Evolutionary conservation across 306 rosid species (phyloP), one percentile per base, ranked within the genome.

Genomic region (Ceratonia siliqua): DNA sequence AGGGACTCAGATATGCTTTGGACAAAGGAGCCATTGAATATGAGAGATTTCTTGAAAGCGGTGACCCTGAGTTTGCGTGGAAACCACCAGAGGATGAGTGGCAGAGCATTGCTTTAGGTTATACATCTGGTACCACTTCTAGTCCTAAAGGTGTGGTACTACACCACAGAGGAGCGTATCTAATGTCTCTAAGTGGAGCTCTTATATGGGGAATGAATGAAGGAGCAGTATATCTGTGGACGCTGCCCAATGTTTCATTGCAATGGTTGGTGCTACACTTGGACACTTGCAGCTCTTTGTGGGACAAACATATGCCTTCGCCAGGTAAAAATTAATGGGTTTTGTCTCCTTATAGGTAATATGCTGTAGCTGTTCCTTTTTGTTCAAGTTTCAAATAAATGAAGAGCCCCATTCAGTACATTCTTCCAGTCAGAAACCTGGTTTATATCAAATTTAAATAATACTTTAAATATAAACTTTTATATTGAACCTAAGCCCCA

Each of bases 231-330:
- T 94, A 94, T 76, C 84, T 94, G 28, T 94, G 98, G 98, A 89
- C 98, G 35, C 79, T 94, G 8, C 98, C 98, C 36, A 91, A 91
- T 94, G 98, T 94, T 94, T 78, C 98, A 94, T 78, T 94, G 98
- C 82, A 94, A 94, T 79, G 98, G 98, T 75, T 94, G 98, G 98
- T 88, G 94, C 66, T 94, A 86, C 83, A 53, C 94, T 57, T 91
- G 98, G 98, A 74, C 91, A 22, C 90, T 94, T 66, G 93, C 98
- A 24, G 98, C 97, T 74, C 21, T 94, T 22, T 88, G 86, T 73
- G 98, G 90, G 32, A 94, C 98, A 12, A 91, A 79, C 67, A 88
- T 94, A 64, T 91, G 98, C 79, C 96, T 94, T 62, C 90, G 98
- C 17, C 98, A 94, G 98, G 98, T 86, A 78, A 78, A 42, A 49